Base-by-base conservation (phyloP, 768 basidiomycete species). In the Cystofilobasidium capitatum region DNA sequence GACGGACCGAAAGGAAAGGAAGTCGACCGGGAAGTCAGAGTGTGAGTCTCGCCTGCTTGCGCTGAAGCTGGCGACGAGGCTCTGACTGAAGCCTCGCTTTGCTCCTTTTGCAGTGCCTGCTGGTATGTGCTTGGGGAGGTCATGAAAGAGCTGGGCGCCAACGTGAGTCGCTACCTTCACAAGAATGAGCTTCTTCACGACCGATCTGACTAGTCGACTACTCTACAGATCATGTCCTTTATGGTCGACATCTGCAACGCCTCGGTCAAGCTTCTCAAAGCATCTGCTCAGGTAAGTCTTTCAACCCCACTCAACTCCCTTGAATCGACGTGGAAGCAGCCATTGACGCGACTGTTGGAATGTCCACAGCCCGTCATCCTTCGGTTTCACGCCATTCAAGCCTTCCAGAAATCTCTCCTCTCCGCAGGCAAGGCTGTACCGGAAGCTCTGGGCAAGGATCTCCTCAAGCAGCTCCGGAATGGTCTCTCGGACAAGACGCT, bases 101-200 rank as follows among this genome's bases (percentile, higher is more conserved):
- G 69, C 33, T 61, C 20, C 17, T 6, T 65, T 39, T 45, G 72
- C 69, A 92, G 90, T 69, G 88, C 91, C 14, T 86, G 89, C 3
- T 85, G 91, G 74, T 89, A 86, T 70, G 87, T 87, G 69, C 83
- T 93, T 29, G 93, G 91, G 3, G 91, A 94, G 75, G 77, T 97
- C 10, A 97, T 97, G 88, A 82, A 79, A 33, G 80, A 80, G 8
- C 89, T 87, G 74, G 94, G 94, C 6, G 81, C 86, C 6, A 89
- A 96, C 79, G 91, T 88, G 74, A 64, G 86, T 73, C 49, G 17
- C 20, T 17, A 22, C n/a, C 40, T 40, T 37, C 20, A n/a, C n/a
- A n/a, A n/a, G n/a, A n/a, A n/a, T n/a, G n/a, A n/a, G n/a, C n/a
- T n/a, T n/a, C n/a, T n/a, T n/a, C 51, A n/a, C 54, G 49, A 29